Evolutionary conservation across 306 rosid genomes (phyloP).

Genomic region (Amphicarpaea edgeworthii): DNA sequence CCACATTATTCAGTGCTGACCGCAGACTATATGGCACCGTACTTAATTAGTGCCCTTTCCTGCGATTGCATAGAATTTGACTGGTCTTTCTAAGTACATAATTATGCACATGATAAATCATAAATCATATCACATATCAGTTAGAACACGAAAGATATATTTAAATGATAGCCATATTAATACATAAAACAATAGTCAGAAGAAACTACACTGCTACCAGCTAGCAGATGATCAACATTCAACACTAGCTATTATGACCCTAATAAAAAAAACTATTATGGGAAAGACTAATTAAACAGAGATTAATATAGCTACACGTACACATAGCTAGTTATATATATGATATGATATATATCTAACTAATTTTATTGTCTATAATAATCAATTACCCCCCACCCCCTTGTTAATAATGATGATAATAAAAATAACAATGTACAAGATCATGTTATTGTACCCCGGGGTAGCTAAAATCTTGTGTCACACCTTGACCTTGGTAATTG

Average conservation of each 20-base stretch:
- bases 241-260: conserved; percentile 6
- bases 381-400: conserved; percentile 37
- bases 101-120: conserved; percentile 13
- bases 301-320: conserved; percentile 5
- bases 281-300: conserved; percentile 21
- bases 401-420: conserved; percentile 37
- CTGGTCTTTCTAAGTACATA: neutral
- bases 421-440: conserved; percentile 42
- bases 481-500: conserved; percentile 38
- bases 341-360: conserved; percentile 15
- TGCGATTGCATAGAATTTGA: conserved; percentile 21
- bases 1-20: conserved; percentile 3
- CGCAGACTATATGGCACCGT: neutral
- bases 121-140: neutral
- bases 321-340: neutral
- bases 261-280: neutral
- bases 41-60: neutral
- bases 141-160: conserved; percentile 25
- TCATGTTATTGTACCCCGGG: conserved; percentile 33
- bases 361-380: conserved; percentile 27
- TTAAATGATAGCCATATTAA: conserved; percentile 26
- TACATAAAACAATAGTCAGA: conserved; percentile 26
- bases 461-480: conserved; percentile 46
- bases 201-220: conserved; percentile 31
- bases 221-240: conserved; percentile 29